phyloP scores from a whole-genome alignment of 768 basidiomycete species.

The Phylloporus sp. region DNA sequence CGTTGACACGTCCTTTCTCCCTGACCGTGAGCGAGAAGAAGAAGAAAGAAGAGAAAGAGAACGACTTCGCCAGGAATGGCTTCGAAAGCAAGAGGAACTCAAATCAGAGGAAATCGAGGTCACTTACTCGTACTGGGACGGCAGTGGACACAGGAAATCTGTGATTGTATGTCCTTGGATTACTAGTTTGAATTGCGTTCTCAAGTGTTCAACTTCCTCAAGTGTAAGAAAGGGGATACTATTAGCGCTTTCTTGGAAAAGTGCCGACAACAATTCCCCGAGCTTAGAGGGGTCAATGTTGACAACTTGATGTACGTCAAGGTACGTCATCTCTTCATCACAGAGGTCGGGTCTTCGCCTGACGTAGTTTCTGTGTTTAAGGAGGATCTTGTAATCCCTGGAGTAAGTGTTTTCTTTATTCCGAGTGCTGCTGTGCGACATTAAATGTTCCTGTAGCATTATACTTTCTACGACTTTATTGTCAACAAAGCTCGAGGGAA shows the following conservation, averaged over 20 bases:
- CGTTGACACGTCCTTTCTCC: slow-evolving; percentile 97
- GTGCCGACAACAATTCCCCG: slow-evolving; percentile 89
- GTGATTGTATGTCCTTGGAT: slow-evolving; percentile 60
- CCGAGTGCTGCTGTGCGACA: neutral
- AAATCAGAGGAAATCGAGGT: slow-evolving; percentile 81
- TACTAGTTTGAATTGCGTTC: neutral
- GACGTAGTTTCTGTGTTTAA: slow-evolving; percentile 30
- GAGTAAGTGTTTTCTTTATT: slow-evolving; percentile 49
- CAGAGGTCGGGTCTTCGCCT: neutral
- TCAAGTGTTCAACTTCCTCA: neutral
- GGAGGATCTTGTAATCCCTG: slow-evolving; percentile 98
- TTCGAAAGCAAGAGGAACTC: slow-evolving; percentile 64
- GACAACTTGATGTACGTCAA: slow-evolving; percentile 99
- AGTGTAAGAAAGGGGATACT: slow-evolving; percentile 98
- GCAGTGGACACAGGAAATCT: slow-evolving; percentile 91
- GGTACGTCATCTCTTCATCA: slow-evolving; percentile 39
- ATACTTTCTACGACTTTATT: slow-evolving; percentile 98
- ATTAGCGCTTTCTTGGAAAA: slow-evolving; percentile 87
- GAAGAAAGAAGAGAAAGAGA: slow-evolving; percentile 87
- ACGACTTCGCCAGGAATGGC: slow-evolving; percentile 85
- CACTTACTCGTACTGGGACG: slow-evolving; percentile 97
- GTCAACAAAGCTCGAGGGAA: slow-evolving; percentile 98
- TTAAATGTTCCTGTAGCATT: slow-evolving; percentile 55
- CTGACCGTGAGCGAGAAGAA: slow-evolving; percentile 96
- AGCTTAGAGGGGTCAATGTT: slow-evolving; percentile 82